A percentile compares a stretch with the other conserved stretches of the same genome.
phyloP scores from a whole-genome alignment of 495 filamentous ascomycete species.

The Trichocladium uniseriatum region DNA sequence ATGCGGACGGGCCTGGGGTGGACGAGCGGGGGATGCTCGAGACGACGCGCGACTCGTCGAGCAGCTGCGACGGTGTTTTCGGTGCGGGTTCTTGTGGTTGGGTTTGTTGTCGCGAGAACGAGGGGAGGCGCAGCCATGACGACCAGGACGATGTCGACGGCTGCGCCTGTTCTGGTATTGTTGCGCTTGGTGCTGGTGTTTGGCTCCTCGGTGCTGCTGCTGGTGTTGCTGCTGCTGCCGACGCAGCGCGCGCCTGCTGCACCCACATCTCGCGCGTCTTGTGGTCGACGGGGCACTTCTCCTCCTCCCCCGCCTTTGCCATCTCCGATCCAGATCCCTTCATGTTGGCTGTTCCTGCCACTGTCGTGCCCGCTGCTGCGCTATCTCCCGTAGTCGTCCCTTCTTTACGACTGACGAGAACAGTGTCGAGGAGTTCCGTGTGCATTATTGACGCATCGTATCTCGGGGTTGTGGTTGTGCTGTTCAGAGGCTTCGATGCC shows the following conservation, averaged over 20 bases:
- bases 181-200: slow-evolving; percentile 1
- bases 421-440: slow-evolving; percentile 24
- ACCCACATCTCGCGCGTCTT: slow-evolving; percentile 81
- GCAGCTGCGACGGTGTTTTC: slow-evolving; percentile 15
- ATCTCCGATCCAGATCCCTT: slow-evolving; percentile 1
- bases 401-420: slow-evolving; percentile 26
- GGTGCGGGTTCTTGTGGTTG: slow-evolving; percentile 20
- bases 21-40: slow-evolving; percentile 71
- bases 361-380: not conserved
- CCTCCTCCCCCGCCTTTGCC: slow-evolving; percentile 17
- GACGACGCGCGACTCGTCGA: slow-evolving; percentile 59
- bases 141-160: slow-evolving; percentile 15
- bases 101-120: slow-evolving; percentile 13
- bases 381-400: not conserved
- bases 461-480: not conserved
- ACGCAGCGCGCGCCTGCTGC: slow-evolving; percentile 16
- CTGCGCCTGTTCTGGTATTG: not conserved
- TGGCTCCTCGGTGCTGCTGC: slow-evolving; percentile 1
- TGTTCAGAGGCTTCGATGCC: not conserved
- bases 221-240: slow-evolving; percentile 9
- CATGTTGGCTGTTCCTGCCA: not conserved
- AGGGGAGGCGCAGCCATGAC: slow-evolving; percentile 20
- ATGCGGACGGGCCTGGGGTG: slow-evolving; percentile 35
- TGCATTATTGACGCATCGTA: slow-evolving; percentile 24
- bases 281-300: slow-evolving; percentile 77